Percentiles rank a stretch among this genome's conserved stretches.
Evolutionary conservation across 1,284 basidiomycete species (phyloP).

Genomic region (Ustilago shanxiensis): DNA sequence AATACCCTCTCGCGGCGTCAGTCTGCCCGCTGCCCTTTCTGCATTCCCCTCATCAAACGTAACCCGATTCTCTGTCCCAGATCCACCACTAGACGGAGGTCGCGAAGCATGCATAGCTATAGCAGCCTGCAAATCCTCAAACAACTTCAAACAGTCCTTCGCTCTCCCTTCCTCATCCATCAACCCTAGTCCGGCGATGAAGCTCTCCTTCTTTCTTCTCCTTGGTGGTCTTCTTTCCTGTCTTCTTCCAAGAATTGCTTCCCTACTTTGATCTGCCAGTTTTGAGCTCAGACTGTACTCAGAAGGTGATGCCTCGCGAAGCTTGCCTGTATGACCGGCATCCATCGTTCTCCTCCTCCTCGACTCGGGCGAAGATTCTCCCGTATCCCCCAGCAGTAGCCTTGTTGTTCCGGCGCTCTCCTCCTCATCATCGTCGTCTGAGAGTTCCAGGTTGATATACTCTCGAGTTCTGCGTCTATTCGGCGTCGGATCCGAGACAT

Average conservation of each 20-base stretch:
- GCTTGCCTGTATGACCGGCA: slow-evolving; percentile 38
- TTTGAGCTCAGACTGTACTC: slow-evolving; percentile 18
- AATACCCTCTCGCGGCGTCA: slow-evolving; percentile 41
- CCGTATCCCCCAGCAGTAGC: slow-evolving; percentile 38
- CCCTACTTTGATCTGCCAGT: background rate
- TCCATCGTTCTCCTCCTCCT: slow-evolving; percentile 40
- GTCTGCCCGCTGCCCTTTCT: slow-evolving; percentile 3
- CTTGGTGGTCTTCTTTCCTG: slow-evolving; percentile 36
- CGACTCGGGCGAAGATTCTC: slow-evolving; percentile 45
- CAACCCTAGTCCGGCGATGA: slow-evolving; percentile 43
- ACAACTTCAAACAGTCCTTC: slow-evolving; percentile 43
- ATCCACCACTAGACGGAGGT: slow-evolving; percentile 12
- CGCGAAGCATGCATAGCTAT: slow-evolving; percentile 33
- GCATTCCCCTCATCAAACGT: slow-evolving; percentile 15
- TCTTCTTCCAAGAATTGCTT: slow-evolving; percentile 5
- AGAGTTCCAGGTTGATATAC: slow-evolving; percentile 16
- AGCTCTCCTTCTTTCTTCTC: slow-evolving; percentile 43
- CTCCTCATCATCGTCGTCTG: slow-evolving; percentile 35
- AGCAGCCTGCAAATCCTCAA: slow-evolving; percentile 47
- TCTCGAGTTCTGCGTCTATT: slow-evolving; percentile 15
- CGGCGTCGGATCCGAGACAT: slow-evolving; percentile 28
- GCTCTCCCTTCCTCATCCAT: slow-evolving; percentile 20
- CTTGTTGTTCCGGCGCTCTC: slow-evolving; percentile 10
- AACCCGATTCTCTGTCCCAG: background rate
- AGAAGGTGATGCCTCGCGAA: slow-evolving; percentile 17